phyloP scores from a whole-genome alignment of 257 asterid genomes.

The Solanum ossicruentum region DNA sequence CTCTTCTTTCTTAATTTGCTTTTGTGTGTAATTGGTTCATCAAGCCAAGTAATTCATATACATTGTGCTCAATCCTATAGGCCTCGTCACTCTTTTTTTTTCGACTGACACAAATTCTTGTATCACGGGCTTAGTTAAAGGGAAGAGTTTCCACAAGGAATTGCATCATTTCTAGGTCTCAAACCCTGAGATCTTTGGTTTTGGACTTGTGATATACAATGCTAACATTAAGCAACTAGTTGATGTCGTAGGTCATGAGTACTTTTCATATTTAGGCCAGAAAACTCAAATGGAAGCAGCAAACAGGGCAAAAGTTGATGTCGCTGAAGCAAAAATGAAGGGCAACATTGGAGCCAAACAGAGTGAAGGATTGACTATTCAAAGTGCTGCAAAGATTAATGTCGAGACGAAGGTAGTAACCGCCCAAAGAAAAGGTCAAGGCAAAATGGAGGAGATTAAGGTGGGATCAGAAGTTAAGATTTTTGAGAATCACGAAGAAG shows the following conservation, averaged over 20 bases:
- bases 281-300: constrained; percentile 62
- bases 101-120: background rate
- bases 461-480: constrained; percentile 37
- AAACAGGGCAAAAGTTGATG: constrained; percentile 46
- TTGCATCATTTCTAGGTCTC: background rate
- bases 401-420: constrained; percentile 50
- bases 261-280: constrained; percentile 54
- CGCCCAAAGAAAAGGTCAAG: constrained; percentile 37
- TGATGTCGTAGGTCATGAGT: constrained; percentile 57
- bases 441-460: constrained; percentile 38
- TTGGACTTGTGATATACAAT: constrained; percentile 48
- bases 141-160: background rate
- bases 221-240: constrained; percentile 64
- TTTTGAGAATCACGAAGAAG: constrained; percentile 37
- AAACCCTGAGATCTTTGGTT: background rate
- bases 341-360: constrained; percentile 43
- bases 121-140: background rate
- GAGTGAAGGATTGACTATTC: constrained; percentile 38
- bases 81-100: background rate
- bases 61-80: background rate
- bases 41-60: background rate
- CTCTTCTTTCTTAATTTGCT: background rate
- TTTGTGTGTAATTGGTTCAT: background rate
- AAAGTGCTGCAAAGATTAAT: constrained; percentile 48
- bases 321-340: constrained; percentile 56